These are phyloP conservation scores for Mortierella sp. DNA, from an alignment of 371 early-diverging fungal species.

Conservation along the genomic window DNA sequence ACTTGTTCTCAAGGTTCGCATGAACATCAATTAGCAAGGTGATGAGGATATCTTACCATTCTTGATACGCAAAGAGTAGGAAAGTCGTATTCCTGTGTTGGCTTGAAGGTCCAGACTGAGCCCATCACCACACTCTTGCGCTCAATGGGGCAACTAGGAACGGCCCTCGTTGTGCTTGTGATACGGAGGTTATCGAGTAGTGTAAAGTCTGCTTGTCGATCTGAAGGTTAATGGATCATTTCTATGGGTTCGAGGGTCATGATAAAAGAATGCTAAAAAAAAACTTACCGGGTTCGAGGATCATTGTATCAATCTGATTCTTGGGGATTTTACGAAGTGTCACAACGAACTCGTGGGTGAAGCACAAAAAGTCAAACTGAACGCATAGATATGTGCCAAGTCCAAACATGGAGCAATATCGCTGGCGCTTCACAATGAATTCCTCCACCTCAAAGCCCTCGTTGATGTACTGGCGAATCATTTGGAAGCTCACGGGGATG, in stretches of 20 bases:
- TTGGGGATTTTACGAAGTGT: slow-evolving; percentile 82
- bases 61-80: slow-evolving; percentile 78
- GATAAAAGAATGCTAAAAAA: neutral
- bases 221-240: neutral
- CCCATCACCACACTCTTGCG: slow-evolving; percentile 92
- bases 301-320: slow-evolving; percentile 65
- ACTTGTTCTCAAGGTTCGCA: no score
- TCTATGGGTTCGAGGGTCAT: neutral
- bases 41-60: slow-evolving; percentile 61
- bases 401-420: slow-evolving; percentile 90
- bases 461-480: slow-evolving; percentile 83
- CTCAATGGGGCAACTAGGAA: slow-evolving; percentile 82
- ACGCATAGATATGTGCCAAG: slow-evolving; percentile 89
- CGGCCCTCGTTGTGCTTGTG: slow-evolving; percentile 57
- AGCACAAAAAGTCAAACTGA: slow-evolving; percentile 89
- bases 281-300: slow-evolving; percentile 53
- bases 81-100: slow-evolving; percentile 62
- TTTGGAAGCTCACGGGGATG: slow-evolving; percentile 85
- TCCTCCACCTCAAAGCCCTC: slow-evolving; percentile 91
- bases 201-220: slow-evolving; percentile 19
- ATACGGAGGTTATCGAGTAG: slow-evolving; percentile 45
- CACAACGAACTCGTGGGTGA: slow-evolving; percentile 93
- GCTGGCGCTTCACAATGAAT: slow-evolving; percentile 88
- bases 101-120: slow-evolving; percentile 88
- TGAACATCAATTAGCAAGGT: neutral